A percentile compares a stretch with the other conserved stretches of the same genome.
These are phyloP conservation scores for Scopulariopsis brevicaulis DNA, from an alignment of 2,329 filamentous ascomycete species.

Conservation along the genomic window DNA sequence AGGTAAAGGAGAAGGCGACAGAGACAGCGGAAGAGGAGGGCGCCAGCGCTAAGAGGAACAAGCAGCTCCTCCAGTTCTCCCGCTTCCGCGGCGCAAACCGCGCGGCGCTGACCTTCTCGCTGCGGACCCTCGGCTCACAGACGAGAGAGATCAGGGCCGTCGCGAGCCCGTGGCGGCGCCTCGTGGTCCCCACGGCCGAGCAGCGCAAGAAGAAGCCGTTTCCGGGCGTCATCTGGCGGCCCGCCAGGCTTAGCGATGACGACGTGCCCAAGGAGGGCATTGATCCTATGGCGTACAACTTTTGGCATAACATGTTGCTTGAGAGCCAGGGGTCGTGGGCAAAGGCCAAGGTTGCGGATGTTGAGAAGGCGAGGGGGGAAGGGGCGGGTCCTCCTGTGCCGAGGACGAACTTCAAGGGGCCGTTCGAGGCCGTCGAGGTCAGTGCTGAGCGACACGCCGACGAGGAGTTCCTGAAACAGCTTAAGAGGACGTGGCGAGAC, in stretches of 20 bases:
- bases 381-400: conserved; percentile 11
- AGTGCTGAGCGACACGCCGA: conserved; percentile 16
- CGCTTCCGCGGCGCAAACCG: conserved; percentile 28
- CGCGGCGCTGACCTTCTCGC: conserved; percentile 30
- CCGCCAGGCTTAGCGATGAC: conserved; percentile 3
- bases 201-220: background rate
- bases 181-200: conserved; percentile 8
- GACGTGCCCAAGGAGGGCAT: conserved; percentile 7
- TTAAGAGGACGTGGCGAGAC: conserved; percentile 10
- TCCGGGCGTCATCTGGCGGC: conserved; percentile 6
- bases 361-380: conserved; percentile 4
- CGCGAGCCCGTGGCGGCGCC: conserved; percentile 22
- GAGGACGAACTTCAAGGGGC: conserved; percentile 16
- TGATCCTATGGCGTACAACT: conserved; percentile 18
- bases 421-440: conserved; percentile 13
- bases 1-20: background rate
- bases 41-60: conserved; percentile 2
- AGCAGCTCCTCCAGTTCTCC: conserved; percentile 16
- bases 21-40: background rate
- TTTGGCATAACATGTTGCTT: conserved; percentile 15
- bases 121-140: conserved; percentile 20
- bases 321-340: conserved; percentile 13
- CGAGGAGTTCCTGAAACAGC: conserved; percentile 10
- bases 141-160: conserved; percentile 23
- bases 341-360: conserved; percentile 11